A percentile compares a stretch with the other conserved stretches of the same genome.
These are phyloP conservation scores for Glycine tomentella DNA, from an alignment of 306 rosid species.

Conservation along the genomic window DNA sequence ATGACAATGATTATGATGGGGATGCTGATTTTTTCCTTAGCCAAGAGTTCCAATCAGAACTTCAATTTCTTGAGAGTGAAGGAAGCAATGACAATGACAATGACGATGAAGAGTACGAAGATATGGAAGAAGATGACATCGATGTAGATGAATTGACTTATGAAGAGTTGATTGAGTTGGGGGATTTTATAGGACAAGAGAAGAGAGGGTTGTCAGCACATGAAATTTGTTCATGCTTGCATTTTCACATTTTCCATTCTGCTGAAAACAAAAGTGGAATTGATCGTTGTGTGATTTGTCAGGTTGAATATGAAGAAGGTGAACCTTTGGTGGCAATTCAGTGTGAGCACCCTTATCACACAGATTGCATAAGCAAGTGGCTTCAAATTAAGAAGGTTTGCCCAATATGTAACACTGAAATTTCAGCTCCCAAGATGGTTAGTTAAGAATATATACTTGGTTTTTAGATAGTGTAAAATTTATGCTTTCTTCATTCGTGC, in stretches of 20 bases:
- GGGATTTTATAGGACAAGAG: constrained; percentile 75
- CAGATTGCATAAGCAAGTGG: constrained; percentile 77
- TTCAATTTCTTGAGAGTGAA: constrained; percentile 54
- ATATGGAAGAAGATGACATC: constrained; percentile 56
- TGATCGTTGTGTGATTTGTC: constrained; percentile 78
- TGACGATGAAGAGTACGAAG: constrained; percentile 9
- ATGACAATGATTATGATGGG: not conserved
- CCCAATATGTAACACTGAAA: constrained; percentile 76
- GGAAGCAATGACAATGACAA: constrained; percentile 42
- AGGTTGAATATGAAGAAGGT: constrained; percentile 74
- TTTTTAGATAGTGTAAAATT: not conserved
- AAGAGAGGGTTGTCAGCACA: constrained; percentile 60
- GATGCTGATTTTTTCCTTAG: constrained; percentile 49
- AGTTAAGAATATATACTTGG: constrained; percentile 6
- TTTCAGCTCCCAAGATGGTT: constrained; percentile 50
- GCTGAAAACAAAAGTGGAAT: constrained; percentile 43
- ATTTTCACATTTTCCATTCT: constrained; percentile 38
- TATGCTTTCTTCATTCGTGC: not conserved
- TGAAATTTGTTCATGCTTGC: constrained; percentile 64
- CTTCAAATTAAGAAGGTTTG: constrained; percentile 76
- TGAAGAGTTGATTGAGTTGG: constrained; percentile 77
- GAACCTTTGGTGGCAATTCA: constrained; percentile 61
- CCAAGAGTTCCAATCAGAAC: constrained; percentile 46
- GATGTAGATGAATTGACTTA: constrained; percentile 71
- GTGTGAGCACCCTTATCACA: constrained; percentile 83